Evolutionary conservation across 2,329 filamentous ascomycete species (phyloP).

Genomic region (Colletotrichum paranaense): DNA sequence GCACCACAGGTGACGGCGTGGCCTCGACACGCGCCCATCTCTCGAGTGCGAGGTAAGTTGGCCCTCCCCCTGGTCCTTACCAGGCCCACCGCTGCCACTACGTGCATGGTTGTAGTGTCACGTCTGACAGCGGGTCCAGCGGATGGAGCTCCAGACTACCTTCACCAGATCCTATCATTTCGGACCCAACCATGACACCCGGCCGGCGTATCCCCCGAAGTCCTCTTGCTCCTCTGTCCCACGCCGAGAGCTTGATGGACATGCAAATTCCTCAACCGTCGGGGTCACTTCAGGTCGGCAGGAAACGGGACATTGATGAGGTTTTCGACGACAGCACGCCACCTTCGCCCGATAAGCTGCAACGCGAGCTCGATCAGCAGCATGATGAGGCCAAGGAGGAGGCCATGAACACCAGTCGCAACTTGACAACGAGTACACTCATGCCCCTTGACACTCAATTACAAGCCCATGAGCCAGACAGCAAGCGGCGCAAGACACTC

Average conservation of each 20-base stretch:
- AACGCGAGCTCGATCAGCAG: conserved; percentile 30
- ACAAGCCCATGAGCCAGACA: not conserved
- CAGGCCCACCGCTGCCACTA: conserved; percentile 3
- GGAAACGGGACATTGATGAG: conserved; percentile 26
- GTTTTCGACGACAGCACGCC: conserved; percentile 19
- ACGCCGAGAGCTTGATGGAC: conserved; percentile 25
- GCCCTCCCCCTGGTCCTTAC: not conserved
- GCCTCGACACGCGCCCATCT: conserved; percentile 30
- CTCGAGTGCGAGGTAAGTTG: conserved; percentile 24
- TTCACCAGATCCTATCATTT: conserved; percentile 14
- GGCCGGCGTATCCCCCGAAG: conserved; percentile 19
- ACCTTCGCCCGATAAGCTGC: conserved; percentile 25
- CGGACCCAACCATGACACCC: not conserved
- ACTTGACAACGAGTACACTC: not conserved
- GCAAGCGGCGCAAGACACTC: conserved; percentile 15
- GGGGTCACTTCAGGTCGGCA: not conserved
- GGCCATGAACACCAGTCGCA: not conserved
- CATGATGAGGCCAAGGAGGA: conserved; percentile 28
- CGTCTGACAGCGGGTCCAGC: conserved; percentile 24
- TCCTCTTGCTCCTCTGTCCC: conserved; percentile 7
- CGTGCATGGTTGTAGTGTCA: conserved; percentile 1
- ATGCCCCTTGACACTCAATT: not conserved
- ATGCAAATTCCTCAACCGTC: conserved; percentile 16
- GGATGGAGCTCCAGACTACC: conserved; percentile 26
- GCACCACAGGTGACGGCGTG: conserved; percentile 8